Conservation (phyloP, 805 yeast genomes). For the Kodamaea neixiangensis region DNA sequence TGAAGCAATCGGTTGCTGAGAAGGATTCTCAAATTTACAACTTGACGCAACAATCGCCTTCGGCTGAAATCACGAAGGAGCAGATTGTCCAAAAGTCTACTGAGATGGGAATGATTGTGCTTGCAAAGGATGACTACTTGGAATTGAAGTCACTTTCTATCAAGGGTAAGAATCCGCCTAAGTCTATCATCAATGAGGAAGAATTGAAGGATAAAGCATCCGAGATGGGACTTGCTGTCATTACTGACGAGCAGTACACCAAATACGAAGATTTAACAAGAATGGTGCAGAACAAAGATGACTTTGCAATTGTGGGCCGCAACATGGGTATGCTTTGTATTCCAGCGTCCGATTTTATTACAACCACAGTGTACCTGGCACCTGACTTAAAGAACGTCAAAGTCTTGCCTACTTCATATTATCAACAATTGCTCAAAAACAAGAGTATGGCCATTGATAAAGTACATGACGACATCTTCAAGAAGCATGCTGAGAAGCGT, state of each 20-base stretch:
- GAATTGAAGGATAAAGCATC: slow-evolving; percentile 32
- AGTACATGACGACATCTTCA: slow-evolving; percentile 46
- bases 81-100: slow-evolving; percentile 24
- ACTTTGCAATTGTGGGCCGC: slow-evolving; percentile 18
- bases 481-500: slow-evolving; percentile 48
- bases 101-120: slow-evolving; percentile 33
- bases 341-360: slow-evolving; percentile 60
- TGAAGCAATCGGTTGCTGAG: slow-evolving; percentile 29
- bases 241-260: slow-evolving; percentile 33
- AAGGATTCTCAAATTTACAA: slow-evolving; percentile 30
- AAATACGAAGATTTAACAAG: slow-evolving; percentile 22
- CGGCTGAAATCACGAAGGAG: slow-evolving; percentile 23
- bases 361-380: slow-evolving; percentile 57
- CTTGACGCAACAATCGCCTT: slow-evolving; percentile 17
- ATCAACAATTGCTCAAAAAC: slow-evolving; percentile 49
- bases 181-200: slow-evolving; percentile 17
- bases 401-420: slow-evolving; percentile 64
- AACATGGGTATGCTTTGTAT: slow-evolving; percentile 50
- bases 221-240: slow-evolving; percentile 41
- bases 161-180: slow-evolving; percentile 19
- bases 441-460: slow-evolving; percentile 47
- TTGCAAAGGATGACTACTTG: slow-evolving; percentile 32
- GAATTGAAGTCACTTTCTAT: slow-evolving; percentile 22
- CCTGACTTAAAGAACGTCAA: slow-evolving; percentile 61
- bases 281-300: slow-evolving; percentile 13